phyloP scores from a whole-genome alignment of 2,329 filamentous ascomycete genomes.

The Venturia carpophila region DNA sequence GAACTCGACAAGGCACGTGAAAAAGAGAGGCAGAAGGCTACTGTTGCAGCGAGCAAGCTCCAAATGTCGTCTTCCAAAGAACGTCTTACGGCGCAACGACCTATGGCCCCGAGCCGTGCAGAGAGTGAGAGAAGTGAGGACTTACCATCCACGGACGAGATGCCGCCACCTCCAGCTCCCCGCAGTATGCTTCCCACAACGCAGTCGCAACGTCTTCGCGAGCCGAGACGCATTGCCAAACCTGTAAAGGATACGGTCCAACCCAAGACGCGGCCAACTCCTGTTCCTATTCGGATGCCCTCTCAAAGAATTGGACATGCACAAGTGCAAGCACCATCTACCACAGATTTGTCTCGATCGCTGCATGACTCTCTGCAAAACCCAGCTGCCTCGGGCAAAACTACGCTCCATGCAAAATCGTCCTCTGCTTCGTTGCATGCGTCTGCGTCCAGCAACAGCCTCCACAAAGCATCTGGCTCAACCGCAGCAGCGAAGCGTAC shows the following conservation, averaged over 20 bases:
- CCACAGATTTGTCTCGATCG: slow-evolving; percentile 18
- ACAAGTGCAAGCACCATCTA: slow-evolving; percentile 20
- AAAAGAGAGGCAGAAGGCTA: slow-evolving; percentile 62
- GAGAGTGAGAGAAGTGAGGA: slow-evolving; percentile 24
- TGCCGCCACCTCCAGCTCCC: slow-evolving; percentile 55
- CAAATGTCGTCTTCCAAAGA: slow-evolving; percentile 28
- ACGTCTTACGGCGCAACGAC: slow-evolving; percentile 20
- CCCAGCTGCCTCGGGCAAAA: slow-evolving; percentile 39
- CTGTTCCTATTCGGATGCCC: slow-evolving; percentile 63
- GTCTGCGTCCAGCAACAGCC: slow-evolving; percentile 25
- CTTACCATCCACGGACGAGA: slow-evolving; percentile 41
- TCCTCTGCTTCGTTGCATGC: slow-evolving; percentile 55
- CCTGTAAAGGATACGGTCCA: slow-evolving; percentile 50
- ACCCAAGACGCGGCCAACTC: slow-evolving; percentile 56
- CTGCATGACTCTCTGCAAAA: slow-evolving; percentile 31
- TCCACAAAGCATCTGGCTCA: slow-evolving; percentile 21
- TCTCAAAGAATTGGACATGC: slow-evolving; percentile 24
- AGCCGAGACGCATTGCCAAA: slow-evolving; percentile 47
- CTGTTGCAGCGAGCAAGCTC: slow-evolving; percentile 30
- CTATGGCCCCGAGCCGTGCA: slow-evolving; percentile 21
- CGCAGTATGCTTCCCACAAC: slow-evolving; percentile 43
- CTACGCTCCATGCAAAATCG: slow-evolving; percentile 51
- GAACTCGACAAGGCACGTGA: slow-evolving; percentile 61
- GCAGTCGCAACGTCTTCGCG: slow-evolving; percentile 41
- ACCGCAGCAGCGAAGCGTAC: slow-evolving; percentile 43